Conservation (phyloP, 2,329 filamentous ascomycete species). For the Neonectria coccinea region DNA sequence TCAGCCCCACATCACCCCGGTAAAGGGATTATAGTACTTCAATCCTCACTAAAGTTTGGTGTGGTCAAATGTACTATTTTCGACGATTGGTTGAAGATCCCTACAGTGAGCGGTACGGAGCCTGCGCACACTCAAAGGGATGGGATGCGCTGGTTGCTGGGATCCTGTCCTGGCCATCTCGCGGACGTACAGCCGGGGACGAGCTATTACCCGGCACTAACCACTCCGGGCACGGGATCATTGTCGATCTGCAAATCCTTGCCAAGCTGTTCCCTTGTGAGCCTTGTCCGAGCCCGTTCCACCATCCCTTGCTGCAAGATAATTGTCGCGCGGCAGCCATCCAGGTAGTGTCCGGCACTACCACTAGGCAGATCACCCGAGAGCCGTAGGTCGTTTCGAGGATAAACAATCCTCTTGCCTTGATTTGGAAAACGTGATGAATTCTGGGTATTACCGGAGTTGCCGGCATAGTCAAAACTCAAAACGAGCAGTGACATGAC, state of each 20-base stretch:
- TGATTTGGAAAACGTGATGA: conserved; percentile 6
- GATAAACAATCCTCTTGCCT: conserved; percentile 2
- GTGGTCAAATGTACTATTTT: no score
- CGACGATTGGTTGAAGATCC: no score
- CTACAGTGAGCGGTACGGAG: no score
- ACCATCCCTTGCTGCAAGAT: conserved; percentile 22
- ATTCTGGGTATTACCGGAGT: background rate
- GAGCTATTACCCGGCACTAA: conserved; percentile 17
- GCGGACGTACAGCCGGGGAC: conserved; percentile 10
- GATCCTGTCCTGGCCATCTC: background rate
- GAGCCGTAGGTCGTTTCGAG: conserved; percentile 5
- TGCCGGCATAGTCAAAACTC: background rate
- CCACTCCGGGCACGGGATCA: conserved; percentile 16
- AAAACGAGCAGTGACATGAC: conserved; percentile 24
- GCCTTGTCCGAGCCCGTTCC: background rate
- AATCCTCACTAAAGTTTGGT: no score
- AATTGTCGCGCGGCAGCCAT: conserved; percentile 12
- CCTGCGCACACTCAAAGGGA: no score
- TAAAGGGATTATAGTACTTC: no score
- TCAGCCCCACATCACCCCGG: no score
- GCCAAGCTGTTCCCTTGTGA: conserved; percentile 1
- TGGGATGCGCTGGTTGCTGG: background rate
- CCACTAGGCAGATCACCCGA: conserved; percentile 16
- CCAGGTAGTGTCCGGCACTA: background rate
- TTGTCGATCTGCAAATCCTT: conserved; percentile 28